Conservation (phyloP, 805 yeast genomes). For the Helenozyma rhizophorensis region DNA sequence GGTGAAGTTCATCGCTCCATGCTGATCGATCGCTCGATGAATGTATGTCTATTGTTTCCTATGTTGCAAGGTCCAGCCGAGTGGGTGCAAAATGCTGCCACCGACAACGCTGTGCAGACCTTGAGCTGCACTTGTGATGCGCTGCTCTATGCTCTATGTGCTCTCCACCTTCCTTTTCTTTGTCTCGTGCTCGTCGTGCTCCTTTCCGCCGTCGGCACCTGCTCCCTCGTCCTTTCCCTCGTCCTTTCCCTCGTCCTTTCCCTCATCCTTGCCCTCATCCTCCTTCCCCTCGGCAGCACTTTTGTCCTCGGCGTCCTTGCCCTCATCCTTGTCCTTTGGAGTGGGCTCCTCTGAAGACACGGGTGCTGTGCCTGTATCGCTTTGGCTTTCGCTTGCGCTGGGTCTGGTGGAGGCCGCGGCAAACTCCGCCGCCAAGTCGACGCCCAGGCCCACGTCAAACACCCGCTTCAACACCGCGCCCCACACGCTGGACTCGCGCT, state of each 20-base stretch:
- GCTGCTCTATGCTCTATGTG: background rate
- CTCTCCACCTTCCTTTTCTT: slow-evolving; percentile 4
- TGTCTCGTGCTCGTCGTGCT: slow-evolving; percentile 1
- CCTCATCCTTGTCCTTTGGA: slow-evolving; percentile 5
- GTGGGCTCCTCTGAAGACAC: slow-evolving; percentile 6
- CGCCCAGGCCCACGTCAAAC: slow-evolving; percentile 32
- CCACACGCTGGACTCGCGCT: slow-evolving; percentile 65
- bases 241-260: background rate
- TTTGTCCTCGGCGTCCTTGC: too few relatives aligned
- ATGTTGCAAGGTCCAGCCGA: too few relatives aligned
- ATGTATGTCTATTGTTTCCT: too few relatives aligned
- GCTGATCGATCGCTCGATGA: too few relatives aligned
- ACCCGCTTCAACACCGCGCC: slow-evolving; percentile 56
- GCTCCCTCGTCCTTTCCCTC: too few relatives aligned
- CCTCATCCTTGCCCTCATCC: background rate
- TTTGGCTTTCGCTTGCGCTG: slow-evolving; percentile 1
- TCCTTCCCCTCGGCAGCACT: slow-evolving; percentile 1
- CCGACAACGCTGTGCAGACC: too few relatives aligned
- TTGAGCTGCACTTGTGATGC: too few relatives aligned
- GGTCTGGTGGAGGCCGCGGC: background rate
- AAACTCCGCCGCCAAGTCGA: slow-evolving; percentile 24
- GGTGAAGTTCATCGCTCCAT: too few relatives aligned
- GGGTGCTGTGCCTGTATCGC: slow-evolving; percentile 6
- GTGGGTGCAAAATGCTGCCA: too few relatives aligned
- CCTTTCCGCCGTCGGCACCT: too few relatives aligned